Percentiles rank a stretch among this genome's conserved stretches.
These are phyloP conservation scores for Pleodorina starrii DNA, from an alignment of 139 green algal species.

Conservation along the genomic window DNA sequence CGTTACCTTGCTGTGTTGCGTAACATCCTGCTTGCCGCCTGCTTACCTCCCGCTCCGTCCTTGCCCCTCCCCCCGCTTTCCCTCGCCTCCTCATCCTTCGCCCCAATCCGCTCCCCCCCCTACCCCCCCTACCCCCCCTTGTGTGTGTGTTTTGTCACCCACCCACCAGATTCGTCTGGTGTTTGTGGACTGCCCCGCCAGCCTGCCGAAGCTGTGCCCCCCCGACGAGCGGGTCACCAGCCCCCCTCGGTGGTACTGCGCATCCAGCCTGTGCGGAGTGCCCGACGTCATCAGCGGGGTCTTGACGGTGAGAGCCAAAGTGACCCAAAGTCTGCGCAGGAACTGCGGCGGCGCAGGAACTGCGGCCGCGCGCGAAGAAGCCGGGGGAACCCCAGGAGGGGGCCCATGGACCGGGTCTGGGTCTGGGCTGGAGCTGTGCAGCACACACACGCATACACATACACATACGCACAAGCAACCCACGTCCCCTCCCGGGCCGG, in stretches of 20 bases:
- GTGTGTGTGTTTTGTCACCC: too few relatives aligned
- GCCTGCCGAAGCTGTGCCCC: background rate
- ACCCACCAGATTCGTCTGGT: slow-evolving; percentile 52
- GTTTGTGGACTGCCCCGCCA: slow-evolving; percentile 54
- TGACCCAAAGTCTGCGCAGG: too few relatives aligned
- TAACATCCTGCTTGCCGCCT: too few relatives aligned
- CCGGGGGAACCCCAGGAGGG: too few relatives aligned
- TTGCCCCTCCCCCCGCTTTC: background rate
- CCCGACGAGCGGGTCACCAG: slow-evolving; percentile 21
- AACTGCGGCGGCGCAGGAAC: too few relatives aligned
- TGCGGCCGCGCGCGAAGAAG: too few relatives aligned
- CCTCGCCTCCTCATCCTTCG: background rate
- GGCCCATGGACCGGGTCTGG: too few relatives aligned
- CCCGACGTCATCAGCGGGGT: background rate
- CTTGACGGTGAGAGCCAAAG: background rate
- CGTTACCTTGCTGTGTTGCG: too few relatives aligned
- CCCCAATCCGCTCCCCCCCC: background rate
- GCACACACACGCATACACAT: too few relatives aligned
- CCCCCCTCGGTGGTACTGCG: slow-evolving; percentile 34
- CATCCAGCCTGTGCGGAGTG: slow-evolving; percentile 29
- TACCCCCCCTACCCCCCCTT: background rate
- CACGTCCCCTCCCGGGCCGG: too few relatives aligned
- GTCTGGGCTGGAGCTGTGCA: too few relatives aligned
- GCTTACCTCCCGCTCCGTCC: background rate
- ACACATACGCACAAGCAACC: too few relatives aligned